Evolutionary conservation across 2,329 filamentous ascomycete genomes (phyloP), one percentile per base, ranked within the genome.

Genomic region (Colletotrichum eremochloae): DNA sequence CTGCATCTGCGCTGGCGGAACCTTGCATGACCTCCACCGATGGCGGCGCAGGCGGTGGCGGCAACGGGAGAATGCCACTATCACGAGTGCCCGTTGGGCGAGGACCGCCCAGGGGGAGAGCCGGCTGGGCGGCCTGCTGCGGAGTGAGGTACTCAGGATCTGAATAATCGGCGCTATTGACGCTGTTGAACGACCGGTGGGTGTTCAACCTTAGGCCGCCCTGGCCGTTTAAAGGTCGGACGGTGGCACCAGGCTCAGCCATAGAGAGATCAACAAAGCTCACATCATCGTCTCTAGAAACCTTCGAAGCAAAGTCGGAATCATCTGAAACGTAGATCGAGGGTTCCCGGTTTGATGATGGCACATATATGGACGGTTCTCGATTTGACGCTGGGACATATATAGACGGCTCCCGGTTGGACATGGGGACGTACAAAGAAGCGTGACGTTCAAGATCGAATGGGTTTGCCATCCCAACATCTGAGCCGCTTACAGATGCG

Each of bases 361-460:
- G 87, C 11, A 91, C 86, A 75, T 91, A 91, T 62, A 91, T 89
- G 5, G 87, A 89, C 0, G 88, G 88, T 74, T 90, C 88, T 40
- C 88, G 83, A 58, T 81, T 82, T 0, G 80, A 79, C 6, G 80
- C 76, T 2, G 83, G 79, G 15, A 91, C 86, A 76, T 91, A 91
- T 58, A 91, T 89, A 4, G 87, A 89, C 0, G 88, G 88, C 74
- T 90, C 88, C 46, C 88, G 83, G 62, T 81, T 83, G 0, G 80
- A 79, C 5, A 80, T 76, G 5, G 83, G 79, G 15, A 81, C 82
- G 73, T 90, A 89, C 1, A 90, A 80, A 1, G 89, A 90, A 1
- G 88, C 83, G 75, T 91, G 89, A n/a, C 87, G 86, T 78, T 92
- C 90, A 4, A 92, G 83, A 67, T 91, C 88, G 69, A 92, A 92